A percentile compares a stretch with the other conserved stretches of the same genome.
These are phyloP conservation scores for Sphaerulina musiva DNA, from an alignment of 2,329 filamentous ascomycete genomes.

Conservation along the genomic window DNA sequence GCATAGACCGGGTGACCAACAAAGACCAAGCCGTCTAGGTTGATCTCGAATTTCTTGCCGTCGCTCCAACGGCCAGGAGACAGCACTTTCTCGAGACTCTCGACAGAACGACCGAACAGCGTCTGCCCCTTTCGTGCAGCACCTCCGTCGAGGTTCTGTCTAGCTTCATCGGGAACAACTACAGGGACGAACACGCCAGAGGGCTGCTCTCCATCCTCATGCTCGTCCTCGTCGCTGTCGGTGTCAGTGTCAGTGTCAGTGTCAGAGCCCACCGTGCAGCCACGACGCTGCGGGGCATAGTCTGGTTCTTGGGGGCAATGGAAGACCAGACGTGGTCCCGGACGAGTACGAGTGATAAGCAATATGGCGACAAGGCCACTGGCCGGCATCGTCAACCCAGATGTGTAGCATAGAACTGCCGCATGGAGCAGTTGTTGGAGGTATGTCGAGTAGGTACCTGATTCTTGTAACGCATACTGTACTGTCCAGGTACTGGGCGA, in stretches of 20 bases:
- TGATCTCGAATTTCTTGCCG: slow-evolving; percentile 81
- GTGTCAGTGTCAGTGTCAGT: slow-evolving; percentile 10
- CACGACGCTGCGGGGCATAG: background rate
- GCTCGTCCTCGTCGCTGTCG: too few species aligned
- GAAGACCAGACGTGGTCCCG: slow-evolving; percentile 76
- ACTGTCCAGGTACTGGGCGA: too few species aligned
- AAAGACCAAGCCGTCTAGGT: slow-evolving; percentile 71
- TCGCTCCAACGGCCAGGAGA: slow-evolving; percentile 59
- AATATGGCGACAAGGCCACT: slow-evolving; percentile 56
- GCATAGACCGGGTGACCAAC: slow-evolving; percentile 80
- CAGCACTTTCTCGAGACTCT: slow-evolving; percentile 71
- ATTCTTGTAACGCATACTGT: too few species aligned
- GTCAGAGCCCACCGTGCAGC: slow-evolving; percentile 3
- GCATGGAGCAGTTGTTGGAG: background rate
- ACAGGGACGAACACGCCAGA: background rate
- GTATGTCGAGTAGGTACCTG: background rate
- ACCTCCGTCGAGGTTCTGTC: slow-evolving; percentile 9
- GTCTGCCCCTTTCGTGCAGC: slow-evolving; percentile 1
- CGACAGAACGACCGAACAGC: slow-evolving; percentile 33
- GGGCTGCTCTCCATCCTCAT: slow-evolving; percentile 6
- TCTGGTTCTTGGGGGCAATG: slow-evolving; percentile 57
- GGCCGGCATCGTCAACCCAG: background rate
- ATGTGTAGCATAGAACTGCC: background rate
- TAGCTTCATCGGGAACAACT: slow-evolving; percentile 11
- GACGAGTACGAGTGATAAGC: slow-evolving; percentile 68